These are phyloP conservation scores for Teratosphaeriaceae sp. DNA, from an alignment of 2,329 filamentous ascomycete species.

Conservation along the genomic window DNA sequence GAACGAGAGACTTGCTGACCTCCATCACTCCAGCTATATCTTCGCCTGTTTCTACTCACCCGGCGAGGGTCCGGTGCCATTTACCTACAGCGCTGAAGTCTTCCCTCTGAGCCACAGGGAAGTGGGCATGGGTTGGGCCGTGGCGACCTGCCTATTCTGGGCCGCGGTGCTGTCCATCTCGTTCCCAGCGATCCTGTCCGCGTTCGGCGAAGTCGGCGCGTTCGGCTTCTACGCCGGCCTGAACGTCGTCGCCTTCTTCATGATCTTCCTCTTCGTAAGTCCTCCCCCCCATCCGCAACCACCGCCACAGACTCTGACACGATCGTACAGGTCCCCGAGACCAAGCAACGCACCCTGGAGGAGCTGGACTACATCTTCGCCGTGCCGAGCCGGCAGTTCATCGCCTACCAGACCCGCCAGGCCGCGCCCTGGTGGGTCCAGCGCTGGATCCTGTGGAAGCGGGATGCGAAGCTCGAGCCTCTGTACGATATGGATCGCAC, in stretches of 20 bases:
- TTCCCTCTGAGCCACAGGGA: slow-evolving; percentile 63
- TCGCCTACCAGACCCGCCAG: slow-evolving; percentile 27
- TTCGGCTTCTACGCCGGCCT: slow-evolving; percentile 56
- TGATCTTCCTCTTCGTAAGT: slow-evolving; percentile 47
- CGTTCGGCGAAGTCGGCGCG: slow-evolving; percentile 46
- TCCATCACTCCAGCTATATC: slow-evolving; percentile 39
- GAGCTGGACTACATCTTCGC: slow-evolving; percentile 47
- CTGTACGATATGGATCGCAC: no score
- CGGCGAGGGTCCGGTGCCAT: slow-evolving; percentile 30
- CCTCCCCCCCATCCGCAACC: background rate
- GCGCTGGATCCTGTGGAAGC: slow-evolving; percentile 2
- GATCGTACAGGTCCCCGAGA: slow-evolving; percentile 46
- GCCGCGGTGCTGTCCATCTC: slow-evolving; percentile 37
- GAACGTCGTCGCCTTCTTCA: slow-evolving; percentile 56
- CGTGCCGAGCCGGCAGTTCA: slow-evolving; percentile 38
- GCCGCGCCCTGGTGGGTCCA: slow-evolving; percentile 43
- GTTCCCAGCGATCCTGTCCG: slow-evolving; percentile 41
- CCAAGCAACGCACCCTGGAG: slow-evolving; percentile 43
- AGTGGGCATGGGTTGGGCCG: slow-evolving; percentile 61
- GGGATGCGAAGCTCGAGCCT: no score
- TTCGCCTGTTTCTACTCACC: slow-evolving; percentile 46
- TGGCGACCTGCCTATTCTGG: slow-evolving; percentile 47
- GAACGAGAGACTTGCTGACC: slow-evolving; percentile 25
- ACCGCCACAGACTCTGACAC: no score
- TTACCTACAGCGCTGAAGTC: slow-evolving; percentile 52